Evolutionary conservation across 768 basidiomycete species (phyloP).

Genomic region (Tricholoma matsutake): DNA sequence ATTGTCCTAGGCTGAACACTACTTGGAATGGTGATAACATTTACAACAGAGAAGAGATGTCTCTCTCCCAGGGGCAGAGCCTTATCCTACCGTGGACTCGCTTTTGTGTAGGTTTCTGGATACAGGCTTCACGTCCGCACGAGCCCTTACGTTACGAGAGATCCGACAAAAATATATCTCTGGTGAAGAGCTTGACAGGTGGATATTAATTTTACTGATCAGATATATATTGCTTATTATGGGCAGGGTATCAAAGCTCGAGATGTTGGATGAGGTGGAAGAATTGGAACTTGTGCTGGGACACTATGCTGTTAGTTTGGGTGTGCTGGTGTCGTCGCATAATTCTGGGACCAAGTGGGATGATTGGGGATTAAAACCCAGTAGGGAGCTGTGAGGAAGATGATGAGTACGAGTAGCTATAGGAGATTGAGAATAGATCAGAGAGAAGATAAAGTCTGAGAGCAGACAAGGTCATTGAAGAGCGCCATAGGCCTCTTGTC

Average conservation of each 20-base stretch:
- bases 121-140: constrained; percentile 51
- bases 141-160: constrained; percentile 64
- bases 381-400: neutral
- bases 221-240: neutral
- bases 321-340: constrained; percentile 23
- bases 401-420: neutral
- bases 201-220: constrained; percentile 13
- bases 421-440: constrained; percentile 12
- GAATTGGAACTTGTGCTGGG: constrained; percentile 87
- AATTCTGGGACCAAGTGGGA: constrained; percentile 22
- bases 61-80: constrained; percentile 65
- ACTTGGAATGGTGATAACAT: constrained; percentile 3
- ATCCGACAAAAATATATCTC: constrained; percentile 54
- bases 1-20: constrained; percentile 6
- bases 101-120: constrained; percentile 59
- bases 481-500: constrained; percentile 18
- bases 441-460: constrained; percentile 29
- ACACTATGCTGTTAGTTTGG: constrained; percentile 91
- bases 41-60: constrained; percentile 62
- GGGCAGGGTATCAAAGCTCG: constrained; percentile 69
- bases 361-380: constrained; percentile 32
- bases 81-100: constrained; percentile 55
- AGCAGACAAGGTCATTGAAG: constrained; percentile 16
- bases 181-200: constrained; percentile 56
- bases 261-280: constrained; percentile 92